phyloP scores from a whole-genome alignment of 768 basidiomycete genomes.

The Termitomyces heimii region DNA sequence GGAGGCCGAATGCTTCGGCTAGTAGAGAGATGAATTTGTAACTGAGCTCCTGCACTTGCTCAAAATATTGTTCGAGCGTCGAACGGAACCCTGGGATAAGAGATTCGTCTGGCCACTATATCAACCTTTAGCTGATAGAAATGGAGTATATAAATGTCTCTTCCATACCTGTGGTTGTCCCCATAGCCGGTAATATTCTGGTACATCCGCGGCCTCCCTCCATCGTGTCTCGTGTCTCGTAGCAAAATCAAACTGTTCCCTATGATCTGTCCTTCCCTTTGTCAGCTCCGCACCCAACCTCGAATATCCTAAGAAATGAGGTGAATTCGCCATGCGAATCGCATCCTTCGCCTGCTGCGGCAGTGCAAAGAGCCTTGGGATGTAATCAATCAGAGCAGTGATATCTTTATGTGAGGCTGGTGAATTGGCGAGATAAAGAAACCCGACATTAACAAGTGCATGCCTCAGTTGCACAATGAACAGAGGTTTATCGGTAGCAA shows the following conservation, averaged over 20 bases:
- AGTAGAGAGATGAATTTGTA: conserved; percentile 56
- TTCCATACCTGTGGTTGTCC: conserved; percentile 60
- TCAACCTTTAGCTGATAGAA: background rate
- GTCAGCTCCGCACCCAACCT: conserved; percentile 69
- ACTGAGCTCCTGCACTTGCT: conserved; percentile 53
- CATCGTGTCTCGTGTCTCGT: conserved; percentile 59
- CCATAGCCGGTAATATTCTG: conserved; percentile 68
- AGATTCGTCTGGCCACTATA: conserved; percentile 72
- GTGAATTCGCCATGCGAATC: conserved; percentile 67
- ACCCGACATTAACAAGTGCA: conserved; percentile 76
- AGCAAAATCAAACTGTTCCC: conserved; percentile 81
- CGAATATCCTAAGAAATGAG: conserved; percentile 77
- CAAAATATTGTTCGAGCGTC: conserved; percentile 51
- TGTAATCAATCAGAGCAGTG: conserved; percentile 46
- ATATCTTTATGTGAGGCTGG: conserved; percentile 43
- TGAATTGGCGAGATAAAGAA: conserved; percentile 71
- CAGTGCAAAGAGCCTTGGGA: conserved; percentile 67
- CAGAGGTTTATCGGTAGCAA: conserved; percentile 28
- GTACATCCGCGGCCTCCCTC: conserved; percentile 47
- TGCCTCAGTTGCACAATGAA: conserved; percentile 66
- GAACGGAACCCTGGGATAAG: conserved; percentile 66
- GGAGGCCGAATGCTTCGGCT: conserved; percentile 64
- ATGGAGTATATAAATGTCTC: too few species aligned
- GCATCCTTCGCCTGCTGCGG: conserved; percentile 58
- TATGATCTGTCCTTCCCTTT: conserved; percentile 62